Percentiles rank a stretch among this genome's conserved stretches.
Evolutionary conservation across 129 eudicot genomes (phyloP).

Genomic region (Pulicaria dysenterica): DNA sequence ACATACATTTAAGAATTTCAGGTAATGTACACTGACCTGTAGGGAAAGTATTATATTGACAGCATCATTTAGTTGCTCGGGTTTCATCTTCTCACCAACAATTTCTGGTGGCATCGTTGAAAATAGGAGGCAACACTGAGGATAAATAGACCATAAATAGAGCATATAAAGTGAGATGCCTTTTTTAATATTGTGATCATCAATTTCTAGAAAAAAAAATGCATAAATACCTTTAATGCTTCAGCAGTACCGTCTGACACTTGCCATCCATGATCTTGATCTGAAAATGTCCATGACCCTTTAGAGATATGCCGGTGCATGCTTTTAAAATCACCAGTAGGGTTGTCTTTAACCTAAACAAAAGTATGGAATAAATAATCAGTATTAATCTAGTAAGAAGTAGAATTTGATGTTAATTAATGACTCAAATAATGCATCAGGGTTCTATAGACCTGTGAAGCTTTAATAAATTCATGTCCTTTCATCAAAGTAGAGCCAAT

Average conservation of each 20-base stretch:
- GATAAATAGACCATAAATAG: slow-evolving; percentile 4
- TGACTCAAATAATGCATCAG: background rate
- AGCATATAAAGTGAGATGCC: background rate
- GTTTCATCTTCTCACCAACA: slow-evolving; percentile 69
- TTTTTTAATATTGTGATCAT: slow-evolving; percentile 16
- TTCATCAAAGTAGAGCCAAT: slow-evolving; percentile 60
- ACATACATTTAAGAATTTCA: background rate
- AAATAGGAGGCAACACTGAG: slow-evolving; percentile 73
- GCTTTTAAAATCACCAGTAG: slow-evolving; percentile 75
- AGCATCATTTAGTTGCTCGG: slow-evolving; percentile 56
- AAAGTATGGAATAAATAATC: background rate
- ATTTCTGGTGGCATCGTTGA: slow-evolving; percentile 83
- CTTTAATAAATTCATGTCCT: slow-evolving; percentile 78
- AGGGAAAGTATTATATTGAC: slow-evolving; percentile 73
- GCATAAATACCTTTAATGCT: slow-evolving; percentile 61
- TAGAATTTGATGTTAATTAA: background rate
- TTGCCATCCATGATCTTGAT: slow-evolving; percentile 98
- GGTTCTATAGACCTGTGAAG: slow-evolving; percentile 65
- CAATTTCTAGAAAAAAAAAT: background rate
- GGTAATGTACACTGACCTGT: slow-evolving; percentile 52
- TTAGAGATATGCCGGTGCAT: slow-evolving; percentile 88
- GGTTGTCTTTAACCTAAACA: slow-evolving; percentile 71
- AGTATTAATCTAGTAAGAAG: background rate
- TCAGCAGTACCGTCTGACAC: slow-evolving; percentile 91
- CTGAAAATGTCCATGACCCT: slow-evolving; percentile 94